Conservation (phyloP, 1,139 yeast genomes). For the Pichia inconspicua region DNA sequence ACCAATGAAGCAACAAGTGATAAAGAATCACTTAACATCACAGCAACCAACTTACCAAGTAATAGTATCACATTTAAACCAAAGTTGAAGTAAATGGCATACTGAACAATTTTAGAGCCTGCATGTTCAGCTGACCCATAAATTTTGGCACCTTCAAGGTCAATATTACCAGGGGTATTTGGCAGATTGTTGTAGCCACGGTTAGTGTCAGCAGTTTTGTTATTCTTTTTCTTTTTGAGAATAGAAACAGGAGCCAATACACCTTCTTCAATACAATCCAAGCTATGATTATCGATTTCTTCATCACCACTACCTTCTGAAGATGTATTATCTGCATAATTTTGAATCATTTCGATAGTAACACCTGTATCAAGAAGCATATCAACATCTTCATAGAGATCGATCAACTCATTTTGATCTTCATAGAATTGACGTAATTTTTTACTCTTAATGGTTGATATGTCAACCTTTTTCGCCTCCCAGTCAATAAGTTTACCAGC, state of each 20-base stretch:
- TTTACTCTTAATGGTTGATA: constrained; percentile 26
- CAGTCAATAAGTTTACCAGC: constrained; percentile 35
- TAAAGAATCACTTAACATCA: constrained; percentile 57
- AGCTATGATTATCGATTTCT: constrained; percentile 1
- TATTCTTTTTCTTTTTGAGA: constrained; percentile 1
- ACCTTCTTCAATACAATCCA: neutral
- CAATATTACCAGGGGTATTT: constrained; percentile 52
- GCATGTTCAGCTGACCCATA: constrained; percentile 42
- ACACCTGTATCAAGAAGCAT: constrained; percentile 63
- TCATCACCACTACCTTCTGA: constrained; percentile 19
- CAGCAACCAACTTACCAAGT: constrained; percentile 56
- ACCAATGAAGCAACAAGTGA: constrained; percentile 73
- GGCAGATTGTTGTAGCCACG: constrained; percentile 2
- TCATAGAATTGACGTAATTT: constrained; percentile 34
- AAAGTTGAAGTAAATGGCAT: constrained; percentile 63
- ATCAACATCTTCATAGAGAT: constrained; percentile 54
- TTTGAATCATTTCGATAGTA: constrained; percentile 55
- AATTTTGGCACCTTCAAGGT: constrained; percentile 45
- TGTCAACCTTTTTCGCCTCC: constrained; percentile 30
- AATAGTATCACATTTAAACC: constrained; percentile 52
- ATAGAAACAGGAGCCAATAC: neutral
- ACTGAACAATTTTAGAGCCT: constrained; percentile 38
- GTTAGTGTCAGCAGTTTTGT: neutral
- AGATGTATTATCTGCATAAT: constrained; percentile 40
- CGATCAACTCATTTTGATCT: constrained; percentile 53